phyloP scores from a whole-genome alignment of 2,329 filamentous ascomycete genomes.

The Penicillium digitatum region DNA sequence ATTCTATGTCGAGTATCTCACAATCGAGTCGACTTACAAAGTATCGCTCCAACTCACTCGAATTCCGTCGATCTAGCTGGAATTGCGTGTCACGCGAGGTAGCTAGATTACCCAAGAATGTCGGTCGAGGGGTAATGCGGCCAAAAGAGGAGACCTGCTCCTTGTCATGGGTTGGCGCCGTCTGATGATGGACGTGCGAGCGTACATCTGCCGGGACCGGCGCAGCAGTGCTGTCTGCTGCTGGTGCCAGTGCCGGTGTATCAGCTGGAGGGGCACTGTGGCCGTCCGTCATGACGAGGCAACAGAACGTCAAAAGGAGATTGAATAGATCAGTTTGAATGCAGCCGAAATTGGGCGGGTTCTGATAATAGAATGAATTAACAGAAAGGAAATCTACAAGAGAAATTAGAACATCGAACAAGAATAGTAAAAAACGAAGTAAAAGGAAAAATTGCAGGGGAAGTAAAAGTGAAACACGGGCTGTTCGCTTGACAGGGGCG shows the following conservation, averaged over 20 bases:
- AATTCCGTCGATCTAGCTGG: constrained; percentile 27
- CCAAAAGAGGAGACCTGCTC: constrained; percentile 25
- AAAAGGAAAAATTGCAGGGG: constrained; percentile 8
- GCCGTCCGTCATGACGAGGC: constrained; percentile 18
- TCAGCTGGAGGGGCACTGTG: constrained; percentile 13
- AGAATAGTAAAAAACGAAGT: background rate
- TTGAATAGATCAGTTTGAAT: background rate
- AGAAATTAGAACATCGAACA: background rate
- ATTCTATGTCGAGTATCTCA: background rate
- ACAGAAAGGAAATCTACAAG: background rate
- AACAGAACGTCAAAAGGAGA: background rate
- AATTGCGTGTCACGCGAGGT: constrained; percentile 33
- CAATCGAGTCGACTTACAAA: constrained; percentile 45
- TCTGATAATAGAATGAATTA: constrained; percentile 2
- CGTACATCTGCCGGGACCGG: constrained; percentile 17
- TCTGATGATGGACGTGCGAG: constrained; percentile 13
- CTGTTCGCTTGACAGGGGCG: constrained; percentile 8
- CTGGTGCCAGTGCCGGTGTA: constrained; percentile 9
- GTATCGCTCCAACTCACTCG: constrained; percentile 57
- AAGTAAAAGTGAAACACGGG: constrained; percentile 1
- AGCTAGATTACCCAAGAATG: constrained; percentile 33
- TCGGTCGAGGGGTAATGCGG: constrained; percentile 31
- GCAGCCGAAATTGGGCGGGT: constrained; percentile 1
- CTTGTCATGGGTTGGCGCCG: constrained; percentile 10
- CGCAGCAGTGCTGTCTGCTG: constrained; percentile 12